Evolutionary conservation across 139 green algal genomes (phyloP).

Genomic region (Chlorella sp.): DNA sequence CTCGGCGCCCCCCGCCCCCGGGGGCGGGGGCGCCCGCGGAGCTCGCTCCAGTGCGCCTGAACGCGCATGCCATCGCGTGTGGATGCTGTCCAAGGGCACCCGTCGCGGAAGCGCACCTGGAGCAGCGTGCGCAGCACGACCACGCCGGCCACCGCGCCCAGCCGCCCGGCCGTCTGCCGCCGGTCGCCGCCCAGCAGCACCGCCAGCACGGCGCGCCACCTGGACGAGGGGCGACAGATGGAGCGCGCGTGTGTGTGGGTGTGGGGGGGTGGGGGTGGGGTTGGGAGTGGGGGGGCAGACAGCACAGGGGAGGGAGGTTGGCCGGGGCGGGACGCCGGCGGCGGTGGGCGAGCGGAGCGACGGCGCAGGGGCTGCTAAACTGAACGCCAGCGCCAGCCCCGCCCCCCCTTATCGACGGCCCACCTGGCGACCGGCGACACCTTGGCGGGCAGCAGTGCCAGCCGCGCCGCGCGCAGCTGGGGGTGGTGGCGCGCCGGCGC

Average conservation of each 20-base stretch:
- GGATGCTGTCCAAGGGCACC: too few species aligned
- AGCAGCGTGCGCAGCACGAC: slow-evolving; percentile 65
- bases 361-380: too few species aligned
- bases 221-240: background rate
- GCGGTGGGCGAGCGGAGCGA: too few species aligned
- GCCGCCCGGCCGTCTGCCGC: slow-evolving; percentile 3
- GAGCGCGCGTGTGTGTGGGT: background rate
- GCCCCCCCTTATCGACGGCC: background rate
- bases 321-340: too few species aligned
- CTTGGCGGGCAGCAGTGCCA: slow-evolving; percentile 24
- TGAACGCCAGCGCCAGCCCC: background rate
- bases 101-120: slow-evolving; percentile 14
- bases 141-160: slow-evolving; percentile 46
- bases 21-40: too few species aligned
- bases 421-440: slow-evolving; percentile 6
- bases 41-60: too few species aligned
- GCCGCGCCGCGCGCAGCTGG: slow-evolving; percentile 9
- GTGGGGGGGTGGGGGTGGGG: too few species aligned
- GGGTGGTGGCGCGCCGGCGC: background rate
- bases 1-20: too few species aligned
- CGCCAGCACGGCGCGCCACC: slow-evolving; percentile 33
- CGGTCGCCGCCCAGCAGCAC: slow-evolving; percentile 41
- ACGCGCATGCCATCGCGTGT: too few species aligned
- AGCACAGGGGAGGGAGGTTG: too few species aligned
- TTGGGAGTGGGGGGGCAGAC: too few species aligned